Base-by-base conservation (phyloP, 495 filamentous ascomycete species). In the Penicillium waksmanii region DNA sequence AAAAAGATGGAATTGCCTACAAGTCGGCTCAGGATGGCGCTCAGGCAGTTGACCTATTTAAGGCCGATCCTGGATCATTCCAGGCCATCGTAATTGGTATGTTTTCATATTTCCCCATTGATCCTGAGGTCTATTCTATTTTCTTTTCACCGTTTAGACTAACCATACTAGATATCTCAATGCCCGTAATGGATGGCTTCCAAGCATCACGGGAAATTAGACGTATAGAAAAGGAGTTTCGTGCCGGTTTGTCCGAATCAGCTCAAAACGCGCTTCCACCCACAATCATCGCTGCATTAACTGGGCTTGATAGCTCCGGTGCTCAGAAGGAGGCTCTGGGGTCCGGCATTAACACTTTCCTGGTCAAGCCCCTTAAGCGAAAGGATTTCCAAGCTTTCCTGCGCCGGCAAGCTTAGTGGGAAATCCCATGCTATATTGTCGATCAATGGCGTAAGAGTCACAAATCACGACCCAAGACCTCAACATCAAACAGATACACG, bases 121-220 rank as follows among this genome's bases (percentile, higher is more conserved):
- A 46, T 23, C 36, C 18, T 17, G 33, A 17, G 6, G 8, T 31
- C 13, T 34, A 21, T 36, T 34, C 51, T 59, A 42, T 56, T 84
- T 31, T 31, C 2, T 9, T 46, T 18, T 27, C 46, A 48, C 1
- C 18, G 15, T 5, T n/a, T 3, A 17, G 8, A 10, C 42, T 44
- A 7, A 44, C n/a, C n/a, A 9, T 3, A 7, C 17, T 44, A 77
- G 91, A 95, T 72, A 87, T 92, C 13, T 90, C 93, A 70, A 95
- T 95, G 91, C 91, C 91, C 0, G 81, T 93, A 9, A 83, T 93
- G 27, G 87, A 94, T 66, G 91, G 91, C 10, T 92, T 93, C 67
- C 85, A 93, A 68, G 88, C 89, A 3, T 89, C 89, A 0, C 85
- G 85, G 44, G 75, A 87, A 48, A 85, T 95, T 51, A 82, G 91